Base-by-base conservation (phyloP, 768 basidiomycete species). In the Leucocoprinus birnbaumii region DNA sequence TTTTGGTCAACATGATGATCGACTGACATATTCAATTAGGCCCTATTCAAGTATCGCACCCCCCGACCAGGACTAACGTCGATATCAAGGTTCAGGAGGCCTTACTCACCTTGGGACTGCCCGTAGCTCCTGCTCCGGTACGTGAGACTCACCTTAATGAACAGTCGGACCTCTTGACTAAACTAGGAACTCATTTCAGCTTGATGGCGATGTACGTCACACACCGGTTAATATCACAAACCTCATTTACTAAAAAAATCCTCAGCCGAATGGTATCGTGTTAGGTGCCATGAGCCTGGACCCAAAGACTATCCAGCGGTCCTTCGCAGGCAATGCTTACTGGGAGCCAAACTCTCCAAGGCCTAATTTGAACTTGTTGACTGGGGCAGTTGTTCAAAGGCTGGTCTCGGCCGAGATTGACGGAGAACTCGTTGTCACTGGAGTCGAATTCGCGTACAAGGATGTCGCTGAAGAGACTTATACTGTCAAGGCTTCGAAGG, bases 331-430 rank as follows among this genome's bases (percentile, higher is more conserved):
- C 46, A 46, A 50, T 43, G 48, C 27, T 35, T 48, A 55, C 57
- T 51, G 41, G 50, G 48, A 50, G 13, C 54, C 59, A 3, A 51
- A 56, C 27, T 49, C 55, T 43, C 25, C 55, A 11, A 55, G 62
- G 49, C 42, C 58, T 14, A 59, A 61, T 47, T 52, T 63, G 22
- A 52, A 61, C 31, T 59, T 62, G 40, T 21, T 47, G 45, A 47
- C 45, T 5, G 25, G 45, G 14, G 45, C 45, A 7, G 3, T 27
- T 26, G 45, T 10, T 3, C 45, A 47, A 1, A 22, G 45, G 11
- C 3, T 35, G 38, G 16, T 35, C 2, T 27, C 16, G 24, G 31
- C 18, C 35, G 21, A 59, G 37, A 49, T 55, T 26, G 54, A 59
- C 4, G 38, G 38, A 11, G 38, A 38, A 38, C 38, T 38, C 13